These are phyloP conservation scores for Schizosaccharomyces cryophilus DNA, from an alignment of 805 yeast species.

Conservation along the genomic window DNA sequence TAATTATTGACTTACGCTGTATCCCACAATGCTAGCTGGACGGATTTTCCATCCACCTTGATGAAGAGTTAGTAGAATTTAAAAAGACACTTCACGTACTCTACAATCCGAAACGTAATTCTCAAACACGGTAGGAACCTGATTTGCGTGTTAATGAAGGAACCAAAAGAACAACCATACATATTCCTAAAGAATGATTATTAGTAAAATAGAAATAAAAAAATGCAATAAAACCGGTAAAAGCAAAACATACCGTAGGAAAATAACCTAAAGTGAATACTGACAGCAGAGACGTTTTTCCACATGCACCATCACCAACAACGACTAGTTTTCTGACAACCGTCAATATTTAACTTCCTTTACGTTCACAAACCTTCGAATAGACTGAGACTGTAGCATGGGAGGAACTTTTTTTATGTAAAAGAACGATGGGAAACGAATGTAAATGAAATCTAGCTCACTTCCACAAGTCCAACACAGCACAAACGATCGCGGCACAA, in stretches of 20 bases:
- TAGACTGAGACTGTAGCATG: not conserved
- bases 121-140: conserved; percentile 85
- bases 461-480: too few species aligned
- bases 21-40: conserved; percentile 75
- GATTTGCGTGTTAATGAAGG: conserved; percentile 9
- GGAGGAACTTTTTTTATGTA: not conserved
- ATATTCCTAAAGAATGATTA: conserved; percentile 7
- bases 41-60: conserved; percentile 53
- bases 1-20: conserved; percentile 30
- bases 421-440: not conserved
- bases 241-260: conserved; percentile 34
- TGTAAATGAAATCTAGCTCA: too few species aligned
- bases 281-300: conserved; percentile 69
- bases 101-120: conserved; percentile 85
- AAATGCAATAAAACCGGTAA: not conserved
- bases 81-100: conserved; percentile 16
- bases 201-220: not conserved
- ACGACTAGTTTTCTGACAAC: conserved; percentile 25
- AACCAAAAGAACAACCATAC: conserved; percentile 4
- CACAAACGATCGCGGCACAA: too few species aligned
- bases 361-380: not conserved
- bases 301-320: conserved; percentile 79
- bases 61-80: not conserved
- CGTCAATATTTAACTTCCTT: not conserved
- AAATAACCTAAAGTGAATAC: conserved; percentile 84